Base-by-base conservation (phyloP, 768 basidiomycete genomes). In the Gyrodon lividus region DNA sequence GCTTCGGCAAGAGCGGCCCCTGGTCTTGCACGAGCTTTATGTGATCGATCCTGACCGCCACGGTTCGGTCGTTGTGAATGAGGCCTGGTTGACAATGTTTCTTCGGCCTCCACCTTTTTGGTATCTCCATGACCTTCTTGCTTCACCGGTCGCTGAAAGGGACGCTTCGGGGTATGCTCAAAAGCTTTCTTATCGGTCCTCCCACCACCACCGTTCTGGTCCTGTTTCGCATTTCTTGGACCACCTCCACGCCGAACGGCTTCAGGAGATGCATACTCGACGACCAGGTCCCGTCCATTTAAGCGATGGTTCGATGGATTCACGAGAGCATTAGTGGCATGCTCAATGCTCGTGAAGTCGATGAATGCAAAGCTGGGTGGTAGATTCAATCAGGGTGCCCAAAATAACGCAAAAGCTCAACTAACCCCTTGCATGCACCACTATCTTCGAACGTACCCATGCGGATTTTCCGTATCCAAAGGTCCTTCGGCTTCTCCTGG, bases 361-460 rank as follows among this genome's bases (percentile, higher is more conserved):
- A 96, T 80, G 65, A 98, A 98, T 0, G 90, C 93, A 73, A 92
- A 98, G 14, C 96, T 98, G 8, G 28, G 9, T 31, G 12, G 5
- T 17, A 37, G 8, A 46, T 16, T 28, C n/a, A 24, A 7, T 13
- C n/a, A 35, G 30, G 26, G 23, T 5, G 24, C 44, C 40, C 30
- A 30, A 6, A 12, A 22, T 31, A 22, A 41, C 4, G 23, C n/a
- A 1, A 73, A 78, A 52, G 63, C 7, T 10, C 30, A 16, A 54
- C 63, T 40, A 43, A 97, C 96, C 96, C 96, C 77, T 98, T 99
- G 73, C 96, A 98, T 47, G 82, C 71, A 8, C 96, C 97, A 43
- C 83, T 89, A 68, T 99, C 96, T 66, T 98, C 93, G 58, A 99
- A 99, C 16, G 94, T 95, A 4, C 93, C 94, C 81, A 99, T 80